Evolutionary conservation across 179 eudicot genomes (phyloP).

Genomic region (Vitellaria paradoxa): DNA sequence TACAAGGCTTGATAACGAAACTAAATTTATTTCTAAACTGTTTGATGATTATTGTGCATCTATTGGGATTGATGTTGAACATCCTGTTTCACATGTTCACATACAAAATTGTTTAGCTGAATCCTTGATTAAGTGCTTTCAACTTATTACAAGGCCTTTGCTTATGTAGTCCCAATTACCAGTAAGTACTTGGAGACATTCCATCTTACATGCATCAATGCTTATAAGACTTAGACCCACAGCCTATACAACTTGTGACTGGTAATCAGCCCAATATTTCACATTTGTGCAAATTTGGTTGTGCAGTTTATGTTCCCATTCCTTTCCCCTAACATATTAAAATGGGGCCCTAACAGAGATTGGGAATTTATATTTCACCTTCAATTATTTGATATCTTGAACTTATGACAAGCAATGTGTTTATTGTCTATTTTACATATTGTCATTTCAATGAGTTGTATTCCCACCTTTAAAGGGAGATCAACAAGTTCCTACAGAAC

Average conservation of each 20-base stretch:
- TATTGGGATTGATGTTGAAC: slow-evolving; percentile 7
- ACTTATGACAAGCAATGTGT: not conserved
- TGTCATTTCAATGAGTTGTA: not conserved
- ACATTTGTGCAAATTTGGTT: not conserved
- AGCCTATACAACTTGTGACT: slow-evolving; percentile 4
- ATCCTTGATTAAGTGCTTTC: not conserved
- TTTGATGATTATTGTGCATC: slow-evolving; percentile 15
- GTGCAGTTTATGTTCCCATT: not conserved
- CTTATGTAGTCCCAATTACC: slow-evolving; percentile 10
- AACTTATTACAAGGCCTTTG: slow-evolving; percentile 8
- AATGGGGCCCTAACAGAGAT: slow-evolving; percentile 9
- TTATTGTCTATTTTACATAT: not conserved
- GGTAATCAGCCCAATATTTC: slow-evolving; percentile 15
- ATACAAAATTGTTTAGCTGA: slow-evolving; percentile 14
- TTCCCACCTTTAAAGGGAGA: not conserved
- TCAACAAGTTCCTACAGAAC: too few relatives aligned
- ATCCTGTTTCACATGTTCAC: slow-evolving; percentile 8
- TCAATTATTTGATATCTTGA: not conserved
- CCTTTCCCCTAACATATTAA: too few relatives aligned
- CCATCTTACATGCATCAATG: slow-evolving; percentile 13
- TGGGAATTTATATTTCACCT: slow-evolving; percentile 7
- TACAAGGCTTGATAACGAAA: slow-evolving; percentile 1
- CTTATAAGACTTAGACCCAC: slow-evolving; percentile 1
- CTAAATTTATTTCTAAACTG: slow-evolving; percentile 5
- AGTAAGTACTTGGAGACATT: slow-evolving; percentile 8